Evolutionary conservation across 495 filamentous ascomycete species (phyloP).

Genomic region (Penicillium parvum): DNA sequence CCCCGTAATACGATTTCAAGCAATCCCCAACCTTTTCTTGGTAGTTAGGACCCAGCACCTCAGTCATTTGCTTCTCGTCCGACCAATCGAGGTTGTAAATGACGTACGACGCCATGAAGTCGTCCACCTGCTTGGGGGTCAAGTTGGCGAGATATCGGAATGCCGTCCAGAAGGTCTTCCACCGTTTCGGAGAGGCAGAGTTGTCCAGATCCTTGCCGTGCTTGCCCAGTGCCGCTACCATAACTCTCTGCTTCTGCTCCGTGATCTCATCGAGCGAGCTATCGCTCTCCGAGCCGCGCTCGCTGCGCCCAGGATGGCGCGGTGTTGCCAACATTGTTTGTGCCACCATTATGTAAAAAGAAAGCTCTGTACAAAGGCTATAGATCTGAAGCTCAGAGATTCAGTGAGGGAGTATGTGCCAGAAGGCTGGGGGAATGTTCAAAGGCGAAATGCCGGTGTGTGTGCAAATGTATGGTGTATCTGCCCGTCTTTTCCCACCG

Average conservation of each 20-base stretch:
- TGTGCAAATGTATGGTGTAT: conserved; percentile 1
- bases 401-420: neutral
- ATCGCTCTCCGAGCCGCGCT: conserved; percentile 38
- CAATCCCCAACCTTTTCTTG: conserved; percentile 56
- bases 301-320: conserved; percentile 20
- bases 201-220: conserved; percentile 36
- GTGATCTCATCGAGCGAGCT: conserved; percentile 39
- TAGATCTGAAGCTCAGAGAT: neutral
- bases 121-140: conserved; percentile 55
- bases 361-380: neutral
- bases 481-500: conserved; percentile 4
- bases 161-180: conserved; percentile 50
- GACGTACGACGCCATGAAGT: conserved; percentile 63
- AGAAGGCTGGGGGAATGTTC: neutral
- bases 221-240: conserved; percentile 17
- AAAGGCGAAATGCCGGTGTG: neutral
- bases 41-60: conserved; percentile 54
- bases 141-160: conserved; percentile 55
- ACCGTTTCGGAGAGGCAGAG: conserved; percentile 49
- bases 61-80: conserved; percentile 53
- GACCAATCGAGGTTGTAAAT: conserved; percentile 65
- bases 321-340: conserved; percentile 19
- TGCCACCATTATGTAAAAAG: conserved; percentile 15
- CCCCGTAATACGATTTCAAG: conserved; percentile 57
- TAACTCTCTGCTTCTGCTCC: conserved; percentile 34